Evolutionary conservation across 2,329 filamentous ascomycete species (phyloP), one percentile per base, ranked within the genome.

Genomic region (Drechslera avenae): DNA sequence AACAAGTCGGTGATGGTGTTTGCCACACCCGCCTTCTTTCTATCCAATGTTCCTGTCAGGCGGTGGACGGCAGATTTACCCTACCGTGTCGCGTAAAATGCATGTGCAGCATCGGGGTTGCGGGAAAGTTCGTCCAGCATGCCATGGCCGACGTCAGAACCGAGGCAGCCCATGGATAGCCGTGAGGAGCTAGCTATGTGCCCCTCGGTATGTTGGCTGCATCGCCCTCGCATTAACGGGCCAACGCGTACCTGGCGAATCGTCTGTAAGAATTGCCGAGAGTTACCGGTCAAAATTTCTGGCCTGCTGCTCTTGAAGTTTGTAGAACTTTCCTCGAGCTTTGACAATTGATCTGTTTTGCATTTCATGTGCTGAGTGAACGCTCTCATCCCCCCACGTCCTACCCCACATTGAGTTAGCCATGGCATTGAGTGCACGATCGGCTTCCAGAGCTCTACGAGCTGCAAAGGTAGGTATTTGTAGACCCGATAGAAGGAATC

Each of bases 381-480:
- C 23, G 48, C 46, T 53, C 40, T n/a, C 23, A 10, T 48, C 59
- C 58, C 55, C 61, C 63, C 60, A 50, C 63, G 60, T 56, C 9
- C 60, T 66, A 66, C 63, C 67, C 65, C 67, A 62, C 64, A 59
- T 48, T 51, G 54, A 57, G 28, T 30, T 39, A 64, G 73, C 67
- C 55, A 89, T 90, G 87, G 83, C 86, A 46, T 77, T 88, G 73
- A 86, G 83, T 64, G 74, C 86, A 50, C 81, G 83, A 73, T 78
- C 80, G 60, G 83, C 86, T 47, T 79, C 83, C 35, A 80, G 83
- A 75, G 86, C 85, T 64, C 74, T 89, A 62, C 80, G 83, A 73
- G 83, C 82, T 63, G 73, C 87, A 51, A 84, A 83, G 78, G 87
- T 89, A 78, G 70, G 80, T 68, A 47, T 37, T 35, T 44, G 37